These are phyloP conservation scores for Alternaria hordeiaustralica DNA, from an alignment of 2,329 filamentous ascomycete species.

Conservation along the genomic window DNA sequence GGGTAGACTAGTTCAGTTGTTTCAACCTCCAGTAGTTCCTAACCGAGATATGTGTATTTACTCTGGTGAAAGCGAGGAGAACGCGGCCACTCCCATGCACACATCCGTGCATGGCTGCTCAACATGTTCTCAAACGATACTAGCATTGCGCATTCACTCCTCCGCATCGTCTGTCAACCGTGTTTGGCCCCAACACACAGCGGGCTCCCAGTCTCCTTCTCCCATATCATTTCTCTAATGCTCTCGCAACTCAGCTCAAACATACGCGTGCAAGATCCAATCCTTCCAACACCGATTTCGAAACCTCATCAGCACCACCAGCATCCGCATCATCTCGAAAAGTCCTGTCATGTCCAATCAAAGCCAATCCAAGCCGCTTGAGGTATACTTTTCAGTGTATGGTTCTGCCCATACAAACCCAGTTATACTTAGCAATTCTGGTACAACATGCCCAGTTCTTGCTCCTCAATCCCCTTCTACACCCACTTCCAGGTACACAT, in stretches of 20 bases:
- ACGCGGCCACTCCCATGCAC: not conserved
- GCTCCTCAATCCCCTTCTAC: not conserved
- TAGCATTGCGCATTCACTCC: not conserved
- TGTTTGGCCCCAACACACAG: not conserved
- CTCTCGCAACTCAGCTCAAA: not conserved
- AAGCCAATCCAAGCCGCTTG: not conserved
- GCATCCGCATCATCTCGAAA: too few species aligned
- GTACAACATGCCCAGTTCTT: not conserved
- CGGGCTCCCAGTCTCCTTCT: not conserved
- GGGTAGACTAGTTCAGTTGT: not conserved
- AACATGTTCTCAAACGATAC: not conserved
- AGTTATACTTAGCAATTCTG: not conserved
- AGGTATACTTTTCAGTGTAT: not conserved
- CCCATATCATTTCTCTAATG: too few species aligned
- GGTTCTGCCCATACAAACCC: not conserved
- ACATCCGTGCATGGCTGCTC: not conserved
- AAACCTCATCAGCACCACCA: too few species aligned
- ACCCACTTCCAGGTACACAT: not conserved
- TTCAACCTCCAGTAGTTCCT: not conserved
- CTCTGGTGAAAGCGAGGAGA: not conserved
- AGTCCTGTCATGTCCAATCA: not conserved
- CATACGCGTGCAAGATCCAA: not conserved
- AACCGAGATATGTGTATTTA: accelerated
- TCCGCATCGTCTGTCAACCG: not conserved
- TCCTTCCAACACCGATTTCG: not conserved